Evolutionary conservation across 805 yeast species (phyloP).

Genomic region (Candida silvicultrix): DNA sequence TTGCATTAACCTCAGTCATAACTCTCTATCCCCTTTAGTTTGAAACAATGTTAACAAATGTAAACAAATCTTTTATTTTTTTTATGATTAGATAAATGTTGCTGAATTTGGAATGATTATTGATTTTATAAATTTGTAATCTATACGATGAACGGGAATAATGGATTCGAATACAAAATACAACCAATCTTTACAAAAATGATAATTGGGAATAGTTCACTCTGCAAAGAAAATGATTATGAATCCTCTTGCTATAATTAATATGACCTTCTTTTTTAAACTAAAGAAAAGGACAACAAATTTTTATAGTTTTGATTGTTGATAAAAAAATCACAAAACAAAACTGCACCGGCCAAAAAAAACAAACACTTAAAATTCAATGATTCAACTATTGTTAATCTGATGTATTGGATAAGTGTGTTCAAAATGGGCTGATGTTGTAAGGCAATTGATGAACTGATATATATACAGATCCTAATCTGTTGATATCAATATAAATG

Average conservation of each 20-base stretch:
- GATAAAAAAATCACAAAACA: background rate
- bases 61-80: no score
- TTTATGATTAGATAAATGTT: no score
- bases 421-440: background rate
- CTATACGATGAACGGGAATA: background rate
- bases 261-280: no score
- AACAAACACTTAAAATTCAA: background rate
- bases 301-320: background rate
- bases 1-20: conserved; percentile 4
- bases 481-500: background rate
- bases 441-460: background rate
- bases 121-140: no score
- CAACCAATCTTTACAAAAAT: no score
- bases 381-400: no score
- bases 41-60: background rate
- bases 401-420: background rate
- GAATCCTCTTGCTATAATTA: no score
- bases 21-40: background rate
- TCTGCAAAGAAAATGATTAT: no score
- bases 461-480: background rate
- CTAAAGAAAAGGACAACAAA: no score
- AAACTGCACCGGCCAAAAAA: background rate
- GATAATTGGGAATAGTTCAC: no score
- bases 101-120: background rate
- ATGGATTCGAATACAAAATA: background rate